These are phyloP conservation scores for Auxenochlorella pyrenoidosa DNA, from an alignment of 139 green algal species.

Conservation along the genomic window DNA sequence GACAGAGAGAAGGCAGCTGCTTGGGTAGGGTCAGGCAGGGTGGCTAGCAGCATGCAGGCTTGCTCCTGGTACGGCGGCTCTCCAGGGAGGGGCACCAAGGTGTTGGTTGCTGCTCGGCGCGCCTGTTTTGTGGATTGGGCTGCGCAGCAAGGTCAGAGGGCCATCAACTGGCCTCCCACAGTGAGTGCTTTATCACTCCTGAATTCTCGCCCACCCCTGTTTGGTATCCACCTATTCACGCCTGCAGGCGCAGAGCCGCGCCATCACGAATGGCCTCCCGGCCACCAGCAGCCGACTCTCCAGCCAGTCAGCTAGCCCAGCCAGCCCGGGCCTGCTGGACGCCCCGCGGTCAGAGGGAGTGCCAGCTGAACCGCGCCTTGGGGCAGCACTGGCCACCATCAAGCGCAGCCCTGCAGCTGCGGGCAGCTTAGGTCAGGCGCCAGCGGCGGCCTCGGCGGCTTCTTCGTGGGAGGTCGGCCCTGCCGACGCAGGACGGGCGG, in stretches of 20 bases:
- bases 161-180: neutral
- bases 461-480: neutral
- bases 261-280: neutral
- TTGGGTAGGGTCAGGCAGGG: too few species aligned
- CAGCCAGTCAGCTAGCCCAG: neutral
- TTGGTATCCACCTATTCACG: neutral
- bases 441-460: neutral
- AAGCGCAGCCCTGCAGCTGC: neutral
- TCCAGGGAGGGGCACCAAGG: too few species aligned
- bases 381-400: neutral
- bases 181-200: neutral
- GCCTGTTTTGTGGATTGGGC: too few species aligned
- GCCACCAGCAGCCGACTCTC: neutral
- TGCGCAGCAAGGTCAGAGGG: too few species aligned
- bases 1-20: too few species aligned
- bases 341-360: neutral
- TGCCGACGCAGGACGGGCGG: neutral
- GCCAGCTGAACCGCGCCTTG: neutral
- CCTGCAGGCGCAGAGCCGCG: slow-evolving; percentile 3
- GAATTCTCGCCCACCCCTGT: neutral
- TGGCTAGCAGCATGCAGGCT: too few species aligned
- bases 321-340: neutral
- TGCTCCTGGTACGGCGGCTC: too few species aligned
- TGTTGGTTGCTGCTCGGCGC: too few species aligned
- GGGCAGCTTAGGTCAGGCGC: neutral